phyloP scores from a whole-genome alignment of 2,329 filamentous ascomycete genomes.

The Nemania sp. region DNA sequence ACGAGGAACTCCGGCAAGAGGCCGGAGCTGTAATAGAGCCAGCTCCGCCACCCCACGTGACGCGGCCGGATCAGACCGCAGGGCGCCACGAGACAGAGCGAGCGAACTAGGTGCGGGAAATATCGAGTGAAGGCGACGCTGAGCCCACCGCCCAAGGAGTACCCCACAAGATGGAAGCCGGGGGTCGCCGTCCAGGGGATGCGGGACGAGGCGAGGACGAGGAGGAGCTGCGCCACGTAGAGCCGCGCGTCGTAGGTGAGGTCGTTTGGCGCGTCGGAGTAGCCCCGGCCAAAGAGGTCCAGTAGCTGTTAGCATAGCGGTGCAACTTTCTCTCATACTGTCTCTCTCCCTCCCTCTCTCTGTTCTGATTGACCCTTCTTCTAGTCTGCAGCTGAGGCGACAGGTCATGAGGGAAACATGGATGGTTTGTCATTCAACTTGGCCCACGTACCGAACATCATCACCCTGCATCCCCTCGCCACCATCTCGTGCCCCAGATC shows the following conservation, averaged over 20 bases:
- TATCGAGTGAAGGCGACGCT: conserved; percentile 70
- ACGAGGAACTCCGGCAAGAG: conserved; percentile 65
- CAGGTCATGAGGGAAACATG: no score
- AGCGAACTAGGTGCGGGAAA: conserved; percentile 67
- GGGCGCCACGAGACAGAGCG: conserved; percentile 69
- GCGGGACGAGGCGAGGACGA: conserved; percentile 66
- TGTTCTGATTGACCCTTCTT: neutral
- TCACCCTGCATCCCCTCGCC: conserved; percentile 70
- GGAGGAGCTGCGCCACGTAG: conserved; percentile 67
- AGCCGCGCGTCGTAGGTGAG: conserved; percentile 66
- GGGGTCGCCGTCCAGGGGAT: conserved; percentile 55
- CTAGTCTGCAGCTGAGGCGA: neutral
- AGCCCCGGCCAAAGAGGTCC: conserved; percentile 75
- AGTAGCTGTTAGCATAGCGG: neutral
- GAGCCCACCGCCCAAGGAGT: conserved; percentile 79
- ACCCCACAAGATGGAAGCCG: conserved; percentile 74
- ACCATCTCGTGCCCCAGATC: conserved; percentile 69
- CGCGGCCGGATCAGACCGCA: conserved; percentile 68
- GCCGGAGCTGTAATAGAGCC: conserved; percentile 64
- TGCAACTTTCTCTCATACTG: no score
- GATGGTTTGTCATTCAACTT: no score
- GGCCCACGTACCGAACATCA: conserved; percentile 68
- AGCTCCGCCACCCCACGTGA: conserved; percentile 64
- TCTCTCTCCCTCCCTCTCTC: neutral
- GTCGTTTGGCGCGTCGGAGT: conserved; percentile 68